These are phyloP conservation scores for Sporothrix brasiliensis DNA, from an alignment of 2,329 filamentous ascomycete species.

Conservation along the genomic window DNA sequence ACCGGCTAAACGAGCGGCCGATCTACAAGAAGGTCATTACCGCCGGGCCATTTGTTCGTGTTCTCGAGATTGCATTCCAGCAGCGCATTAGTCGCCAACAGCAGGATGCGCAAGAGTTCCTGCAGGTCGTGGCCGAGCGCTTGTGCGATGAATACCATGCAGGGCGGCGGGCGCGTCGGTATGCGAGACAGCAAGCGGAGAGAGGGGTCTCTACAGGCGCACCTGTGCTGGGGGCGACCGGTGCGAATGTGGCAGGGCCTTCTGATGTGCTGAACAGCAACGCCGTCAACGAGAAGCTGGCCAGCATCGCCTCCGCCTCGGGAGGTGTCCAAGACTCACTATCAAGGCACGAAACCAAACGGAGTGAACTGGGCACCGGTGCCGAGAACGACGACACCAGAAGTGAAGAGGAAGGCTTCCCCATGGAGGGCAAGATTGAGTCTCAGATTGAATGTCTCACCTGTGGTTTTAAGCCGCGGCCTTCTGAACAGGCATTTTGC, in stretches of 20 bases:
- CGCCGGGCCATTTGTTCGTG: conserved; percentile 78
- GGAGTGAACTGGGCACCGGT: too few relatives aligned
- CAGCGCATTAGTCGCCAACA: conserved; percentile 92
- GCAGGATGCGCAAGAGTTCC: conserved; percentile 95
- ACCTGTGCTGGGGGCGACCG: not conserved
- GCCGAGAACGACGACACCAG: not conserved
- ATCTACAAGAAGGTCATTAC: conserved; percentile 93
- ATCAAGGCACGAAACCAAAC: not conserved
- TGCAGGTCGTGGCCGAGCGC: conserved; percentile 90
- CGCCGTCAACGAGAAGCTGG: conserved; percentile 33
- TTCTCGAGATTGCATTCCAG: conserved; percentile 81
- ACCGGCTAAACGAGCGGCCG: conserved; percentile 88
- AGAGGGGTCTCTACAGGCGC: conserved; percentile 6
- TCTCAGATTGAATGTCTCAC: conserved; percentile 94
- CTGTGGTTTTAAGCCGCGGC: conserved; percentile 86
- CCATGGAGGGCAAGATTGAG: conserved; percentile 87
- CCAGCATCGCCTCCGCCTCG: conserved; percentile 27
- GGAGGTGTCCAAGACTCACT: not conserved
- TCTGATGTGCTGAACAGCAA: conserved; percentile 27
- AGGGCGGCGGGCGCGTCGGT: conserved; percentile 70
- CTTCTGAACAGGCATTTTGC: conserved; percentile 82
- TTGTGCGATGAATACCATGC: conserved; percentile 94
- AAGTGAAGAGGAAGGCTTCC: conserved; percentile 72
- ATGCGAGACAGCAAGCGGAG: conserved; percentile 50
- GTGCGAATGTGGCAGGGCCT: not conserved